Base-by-base conservation (phyloP, 2,329 filamentous ascomycete genomes). In the Sclerotinia trifoliorum region DNA sequence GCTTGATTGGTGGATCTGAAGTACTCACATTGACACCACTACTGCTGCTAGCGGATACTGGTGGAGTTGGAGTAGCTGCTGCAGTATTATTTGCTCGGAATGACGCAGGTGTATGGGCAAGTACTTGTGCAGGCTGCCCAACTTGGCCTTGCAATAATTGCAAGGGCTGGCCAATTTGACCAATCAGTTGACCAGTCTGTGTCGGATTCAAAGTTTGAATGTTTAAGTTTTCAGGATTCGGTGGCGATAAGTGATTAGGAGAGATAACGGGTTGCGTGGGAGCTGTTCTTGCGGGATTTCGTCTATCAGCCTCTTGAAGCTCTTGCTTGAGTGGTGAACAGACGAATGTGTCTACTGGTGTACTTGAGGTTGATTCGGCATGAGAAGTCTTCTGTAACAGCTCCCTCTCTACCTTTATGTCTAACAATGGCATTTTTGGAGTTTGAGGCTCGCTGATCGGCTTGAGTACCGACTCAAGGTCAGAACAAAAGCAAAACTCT, bases 241-340 rank as follows among this genome's bases (percentile, higher is more conserved):
- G 4, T 24, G 58, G 4, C 0, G 5, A 8, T 8, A 7, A 13
- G 13, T 17, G 2, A 13, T 24, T 13, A 6, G 44, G 24, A 49
- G 21, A 26, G 21, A 7, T 11, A n/a, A 7, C 6, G 2, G 21
- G 19, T 1, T 10, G 11, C 5, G 3, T 24, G 24, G 19, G 19
- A 32, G 44, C 6, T n/a, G 1, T 7, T 6, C 2, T 1, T 13
- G 2, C 19, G n/a, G 13, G 7, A 3, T 35, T 35, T 24, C 1
- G 29, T 3, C 1, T 5, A 6, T 35, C 21, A 15, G 29, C 19
- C 2, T 35, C 29, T 32, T 35, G 52, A 35, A 6, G 2, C 35
- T 55, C 11, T 15, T 35, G 19, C 10, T 56, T 56, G 52, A 56
- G 3, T n/a, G 19, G 3, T 35, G 5, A 19, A 56, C 29, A 10